Base-by-base conservation (phyloP, 2,329 filamentous ascomycete genomes). In the Waltergamsia citrina region DNA sequence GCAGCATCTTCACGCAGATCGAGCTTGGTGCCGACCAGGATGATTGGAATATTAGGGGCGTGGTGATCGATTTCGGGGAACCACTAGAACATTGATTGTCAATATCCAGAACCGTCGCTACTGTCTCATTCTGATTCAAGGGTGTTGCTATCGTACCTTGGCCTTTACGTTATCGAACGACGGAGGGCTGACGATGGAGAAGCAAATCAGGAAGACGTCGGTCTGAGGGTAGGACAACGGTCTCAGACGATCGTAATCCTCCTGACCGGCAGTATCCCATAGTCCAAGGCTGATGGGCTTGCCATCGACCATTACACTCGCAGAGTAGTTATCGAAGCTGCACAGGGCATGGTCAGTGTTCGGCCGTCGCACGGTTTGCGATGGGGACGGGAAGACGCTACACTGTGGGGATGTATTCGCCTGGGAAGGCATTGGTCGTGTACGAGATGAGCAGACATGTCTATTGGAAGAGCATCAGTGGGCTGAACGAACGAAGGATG, bases 371-470 rank as follows among this genome's bases (percentile, higher is more conserved):
- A n/a, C n/a, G n/a, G 5, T 30, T 30, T 20, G n/a, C n/a, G n/a
- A n/a, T n/a, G n/a, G n/a, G n/a, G n/a, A n/a, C n/a, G n/a, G n/a
- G n/a, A 19, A 17, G 31, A 22, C 16, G 18, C 32, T 9, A 92
- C 84, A 98, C 92, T 51, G 92, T 98, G 47, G 92, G 92, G 50
- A 98, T 96, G 65, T 98, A 98, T 72, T 98, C 92, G 62, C 92
- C 92, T n/a, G 92, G 92, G 61, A 98, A 98, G 45, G 92, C 92
- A 69, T 96, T 98, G 43, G 92, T 98, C 43, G 92, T 96, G 69
- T 98, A 98, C 34, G 90, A 96, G 59, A 98, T 98, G 52, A 98
- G 80, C 40, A 98, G 80, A 71, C 92, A 98, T 72, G 92, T 98
- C 90, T 95, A 41, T 94, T 41, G 26, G 33, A 48, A 18, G 35